These are phyloP conservation scores for Phaeodactylum tricornutum DNA, from an alignment of 108 stramenopile species.

Conservation along the genomic window DNA sequence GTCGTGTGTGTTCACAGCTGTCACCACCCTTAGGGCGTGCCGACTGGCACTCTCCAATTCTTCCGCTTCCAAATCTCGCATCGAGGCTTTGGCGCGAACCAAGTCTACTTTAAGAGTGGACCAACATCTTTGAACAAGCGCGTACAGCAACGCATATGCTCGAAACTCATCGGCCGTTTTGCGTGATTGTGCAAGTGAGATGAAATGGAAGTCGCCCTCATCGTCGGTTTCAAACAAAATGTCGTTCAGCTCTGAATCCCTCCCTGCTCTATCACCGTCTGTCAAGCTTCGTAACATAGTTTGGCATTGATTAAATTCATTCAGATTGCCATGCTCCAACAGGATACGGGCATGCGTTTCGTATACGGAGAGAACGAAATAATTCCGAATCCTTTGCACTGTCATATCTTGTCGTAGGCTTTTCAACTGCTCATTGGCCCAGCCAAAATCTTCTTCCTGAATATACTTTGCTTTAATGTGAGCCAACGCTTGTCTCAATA, in stretches of 20 bases:
- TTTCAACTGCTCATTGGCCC: conserved; percentile 80
- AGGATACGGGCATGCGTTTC: conserved; percentile 77
- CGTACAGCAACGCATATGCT: conserved; percentile 60
- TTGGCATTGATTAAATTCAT: conserved; percentile 84
- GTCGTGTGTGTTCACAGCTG: conserved; percentile 23
- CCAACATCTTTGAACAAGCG: conserved; percentile 49
- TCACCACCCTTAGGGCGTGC: conserved; percentile 36
- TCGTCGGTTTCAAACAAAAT: not conserved
- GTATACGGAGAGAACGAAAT: conserved; percentile 53
- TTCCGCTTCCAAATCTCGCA: conserved; percentile 1
- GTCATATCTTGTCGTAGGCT: conserved; percentile 80
- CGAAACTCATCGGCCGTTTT: conserved; percentile 57
- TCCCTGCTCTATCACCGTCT: not conserved
- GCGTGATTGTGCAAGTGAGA: conserved; percentile 13
- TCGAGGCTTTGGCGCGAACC: not conserved
- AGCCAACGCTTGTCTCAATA: conserved; percentile 45
- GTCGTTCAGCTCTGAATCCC: not conserved
- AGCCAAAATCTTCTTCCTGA: conserved; percentile 71
- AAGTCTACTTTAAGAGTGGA: conserved; percentile 16
- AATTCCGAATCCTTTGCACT: conserved; percentile 60
- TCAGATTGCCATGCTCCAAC: conserved; percentile 69
- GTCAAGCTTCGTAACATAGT: conserved; percentile 52
- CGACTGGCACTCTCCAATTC: not conserved
- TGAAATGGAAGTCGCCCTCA: not conserved
- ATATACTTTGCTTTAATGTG: conserved; percentile 52